Evolutionary conservation across 257 asterid genomes (phyloP).

Genomic region (Capsicum rhomboideum): DNA sequence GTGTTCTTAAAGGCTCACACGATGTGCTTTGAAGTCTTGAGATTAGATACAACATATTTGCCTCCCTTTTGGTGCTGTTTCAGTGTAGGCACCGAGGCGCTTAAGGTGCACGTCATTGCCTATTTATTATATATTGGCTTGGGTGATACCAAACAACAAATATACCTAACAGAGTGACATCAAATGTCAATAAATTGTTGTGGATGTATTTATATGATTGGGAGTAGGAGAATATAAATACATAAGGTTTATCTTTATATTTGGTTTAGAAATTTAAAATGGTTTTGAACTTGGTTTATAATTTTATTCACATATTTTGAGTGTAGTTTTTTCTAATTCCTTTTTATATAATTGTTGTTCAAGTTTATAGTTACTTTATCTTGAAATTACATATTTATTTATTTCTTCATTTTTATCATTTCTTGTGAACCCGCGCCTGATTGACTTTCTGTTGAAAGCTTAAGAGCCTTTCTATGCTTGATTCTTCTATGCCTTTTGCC

Average conservation of each 20-base stretch:
- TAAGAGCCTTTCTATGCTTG: neutral
- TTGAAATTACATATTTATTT: neutral
- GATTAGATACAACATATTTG: neutral
- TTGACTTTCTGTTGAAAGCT: neutral
- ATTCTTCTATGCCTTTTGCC: too few relatives aligned
- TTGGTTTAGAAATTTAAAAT: neutral
- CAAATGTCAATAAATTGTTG: neutral
- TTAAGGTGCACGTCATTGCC: neutral
- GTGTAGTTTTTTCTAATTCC: neutral
- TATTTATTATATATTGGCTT: neutral
- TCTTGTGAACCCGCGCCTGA: neutral
- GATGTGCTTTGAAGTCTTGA: neutral
- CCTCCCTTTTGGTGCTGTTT: neutral
- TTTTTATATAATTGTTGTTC: neutral
- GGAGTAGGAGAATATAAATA: neutral
- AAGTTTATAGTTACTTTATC: neutral
- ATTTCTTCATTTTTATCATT: neutral
- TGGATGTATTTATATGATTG: neutral
- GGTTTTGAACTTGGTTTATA: neutral
- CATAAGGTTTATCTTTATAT: neutral
- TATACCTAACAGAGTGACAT: neutral
- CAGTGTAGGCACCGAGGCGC: neutral
- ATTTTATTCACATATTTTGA: neutral
- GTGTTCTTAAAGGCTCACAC: neutral
- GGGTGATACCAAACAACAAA: neutral